These are phyloP conservation scores for Cladophialophora carrionii DNA, from an alignment of 2,329 filamentous ascomycete genomes.

Conservation along the genomic window DNA sequence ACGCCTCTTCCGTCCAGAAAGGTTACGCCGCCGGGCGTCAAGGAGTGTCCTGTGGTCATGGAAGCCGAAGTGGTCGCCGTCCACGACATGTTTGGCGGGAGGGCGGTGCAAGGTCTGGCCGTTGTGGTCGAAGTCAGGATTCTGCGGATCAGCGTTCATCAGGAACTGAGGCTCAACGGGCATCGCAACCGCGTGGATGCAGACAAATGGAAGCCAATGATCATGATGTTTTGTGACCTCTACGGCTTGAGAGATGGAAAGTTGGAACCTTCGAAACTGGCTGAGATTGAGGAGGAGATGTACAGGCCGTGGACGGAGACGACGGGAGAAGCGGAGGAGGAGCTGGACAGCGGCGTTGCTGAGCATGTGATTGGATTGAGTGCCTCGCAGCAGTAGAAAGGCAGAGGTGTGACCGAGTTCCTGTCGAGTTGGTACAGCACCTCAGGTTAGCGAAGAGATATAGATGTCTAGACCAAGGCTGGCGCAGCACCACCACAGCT, in stretches of 20 bases:
- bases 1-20: conserved; percentile 44
- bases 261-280: conserved; percentile 24
- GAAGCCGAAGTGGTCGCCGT: conserved; percentile 46
- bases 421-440: neutral
- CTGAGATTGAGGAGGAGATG: conserved; percentile 31
- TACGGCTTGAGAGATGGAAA: conserved; percentile 44
- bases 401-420: neutral
- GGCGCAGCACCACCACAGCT: neutral
- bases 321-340: conserved; percentile 13
- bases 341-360: conserved; percentile 6
- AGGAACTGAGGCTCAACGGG: conserved; percentile 45
- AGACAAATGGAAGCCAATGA: conserved; percentile 51
- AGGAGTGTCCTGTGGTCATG: conserved; percentile 51
- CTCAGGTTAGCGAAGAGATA: neutral
- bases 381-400: conserved; percentile 10
- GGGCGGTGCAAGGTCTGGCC: conserved; percentile 40
- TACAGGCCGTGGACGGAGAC: conserved; percentile 21
- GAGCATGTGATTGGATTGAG: conserved; percentile 19
- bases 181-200: conserved; percentile 49
- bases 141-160: conserved; percentile 44
- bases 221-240: conserved; percentile 52
- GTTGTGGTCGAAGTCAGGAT: conserved; percentile 47
- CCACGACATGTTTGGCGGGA: conserved; percentile 44
- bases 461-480: neutral
- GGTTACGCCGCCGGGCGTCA: conserved; percentile 44